Evolutionary conservation across 2,329 filamentous ascomycete genomes (phyloP).

Genomic region (Chalaropsis thielavioides): DNA sequence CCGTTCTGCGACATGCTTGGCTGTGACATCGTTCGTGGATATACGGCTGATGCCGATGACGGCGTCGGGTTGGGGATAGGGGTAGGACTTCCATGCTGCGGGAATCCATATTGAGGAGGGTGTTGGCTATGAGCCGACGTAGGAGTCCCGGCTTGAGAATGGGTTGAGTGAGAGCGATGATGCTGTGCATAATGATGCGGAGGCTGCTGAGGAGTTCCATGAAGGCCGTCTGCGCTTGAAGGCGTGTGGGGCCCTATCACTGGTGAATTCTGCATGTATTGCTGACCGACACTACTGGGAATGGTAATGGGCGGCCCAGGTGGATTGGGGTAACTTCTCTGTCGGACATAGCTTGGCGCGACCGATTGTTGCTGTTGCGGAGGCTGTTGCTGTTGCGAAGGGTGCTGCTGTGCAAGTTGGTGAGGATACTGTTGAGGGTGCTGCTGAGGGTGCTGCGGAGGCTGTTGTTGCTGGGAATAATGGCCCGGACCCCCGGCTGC

Average conservation of each 20-base stretch:
- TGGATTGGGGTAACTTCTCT: constrained; percentile 27
- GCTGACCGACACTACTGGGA: constrained; percentile 26
- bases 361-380: constrained; percentile 31
- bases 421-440: constrained; percentile 24
- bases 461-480: neutral
- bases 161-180: constrained; percentile 41
- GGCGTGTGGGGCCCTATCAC: neutral
- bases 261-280: constrained; percentile 12
- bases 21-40: constrained; percentile 35
- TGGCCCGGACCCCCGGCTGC: neutral
- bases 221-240: neutral
- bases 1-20: constrained; percentile 40
- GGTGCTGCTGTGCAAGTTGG: constrained; percentile 22
- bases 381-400: constrained; percentile 25
- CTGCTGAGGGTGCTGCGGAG: constrained; percentile 24
- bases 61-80: constrained; percentile 28
- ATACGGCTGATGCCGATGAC: neutral
- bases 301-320: constrained; percentile 38
- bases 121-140: constrained; percentile 47
- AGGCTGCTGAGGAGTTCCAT: constrained; percentile 11
- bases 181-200: constrained; percentile 26
- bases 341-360: constrained; percentile 26
- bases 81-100: constrained; percentile 40
- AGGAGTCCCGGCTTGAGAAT: constrained; percentile 43
- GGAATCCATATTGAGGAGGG: constrained; percentile 24